These are phyloP conservation scores for Aspergillus hiratsukae DNA, from an alignment of 2,329 filamentous ascomycete species.

Conservation along the genomic window DNA sequence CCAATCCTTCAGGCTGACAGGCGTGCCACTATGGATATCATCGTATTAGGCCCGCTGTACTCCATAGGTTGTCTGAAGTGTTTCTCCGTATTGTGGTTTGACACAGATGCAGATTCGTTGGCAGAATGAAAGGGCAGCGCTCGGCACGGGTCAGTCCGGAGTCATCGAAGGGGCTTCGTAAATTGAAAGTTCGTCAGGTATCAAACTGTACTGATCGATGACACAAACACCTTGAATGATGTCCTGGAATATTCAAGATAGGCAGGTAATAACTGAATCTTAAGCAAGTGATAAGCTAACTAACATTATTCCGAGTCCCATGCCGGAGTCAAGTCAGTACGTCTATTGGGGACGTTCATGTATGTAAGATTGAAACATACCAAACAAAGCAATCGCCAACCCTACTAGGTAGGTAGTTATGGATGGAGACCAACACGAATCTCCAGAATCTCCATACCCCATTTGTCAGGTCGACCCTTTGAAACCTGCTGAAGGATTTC, in stretches of 20 bases:
- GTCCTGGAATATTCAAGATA: not conserved
- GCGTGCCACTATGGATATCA: not conserved
- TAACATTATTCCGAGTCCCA: not conserved
- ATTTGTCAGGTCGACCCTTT: slow-evolving; percentile 13
- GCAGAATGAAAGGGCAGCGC: not conserved
- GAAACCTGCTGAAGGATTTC: slow-evolving; percentile 4
- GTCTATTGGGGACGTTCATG: not conserved
- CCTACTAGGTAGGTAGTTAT: not conserved
- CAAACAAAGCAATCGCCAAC: not conserved
- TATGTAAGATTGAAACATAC: not conserved
- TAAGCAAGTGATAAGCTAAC: not conserved
- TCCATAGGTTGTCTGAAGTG: not conserved
- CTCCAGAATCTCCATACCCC: not conserved
- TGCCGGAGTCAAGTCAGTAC: not conserved
- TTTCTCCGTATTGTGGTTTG: not conserved
- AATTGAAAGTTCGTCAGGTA: not conserved
- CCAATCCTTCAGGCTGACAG: not conserved
- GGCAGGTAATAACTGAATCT: not conserved
- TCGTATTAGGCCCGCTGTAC: not conserved
- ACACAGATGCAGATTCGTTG: too few relatives aligned
- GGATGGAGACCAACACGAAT: not conserved
- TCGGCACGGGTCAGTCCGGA: not conserved
- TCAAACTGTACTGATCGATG: not conserved
- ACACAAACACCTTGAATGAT: not conserved
- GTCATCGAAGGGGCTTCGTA: not conserved